phyloP scores from a whole-genome alignment of 163 green algal species.

The Coccomyxa subellipsoidea region DNA sequence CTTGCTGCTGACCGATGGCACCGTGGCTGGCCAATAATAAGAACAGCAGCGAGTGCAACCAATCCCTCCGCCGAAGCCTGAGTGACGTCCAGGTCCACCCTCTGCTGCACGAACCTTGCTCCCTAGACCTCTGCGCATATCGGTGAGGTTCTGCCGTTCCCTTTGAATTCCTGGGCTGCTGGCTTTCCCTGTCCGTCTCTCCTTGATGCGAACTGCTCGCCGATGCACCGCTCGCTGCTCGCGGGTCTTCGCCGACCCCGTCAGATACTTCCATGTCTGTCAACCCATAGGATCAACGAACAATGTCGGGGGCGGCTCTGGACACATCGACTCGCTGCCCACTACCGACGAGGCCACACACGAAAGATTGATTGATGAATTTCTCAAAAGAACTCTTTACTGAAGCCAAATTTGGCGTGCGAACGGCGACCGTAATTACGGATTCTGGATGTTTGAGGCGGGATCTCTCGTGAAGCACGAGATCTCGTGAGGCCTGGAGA shows the following conservation, averaged over 20 bases:
- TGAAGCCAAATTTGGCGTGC: no score
- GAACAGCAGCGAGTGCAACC: neutral
- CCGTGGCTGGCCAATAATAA: neutral
- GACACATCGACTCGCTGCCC: no score
- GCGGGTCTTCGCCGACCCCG: neutral
- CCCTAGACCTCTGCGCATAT: neutral
- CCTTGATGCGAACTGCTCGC: neutral
- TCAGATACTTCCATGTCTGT: neutral
- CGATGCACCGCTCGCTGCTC: neutral
- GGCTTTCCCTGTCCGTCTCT: neutral
- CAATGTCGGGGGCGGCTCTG: neutral
- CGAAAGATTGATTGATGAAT: no score
- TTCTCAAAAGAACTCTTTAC: no score
- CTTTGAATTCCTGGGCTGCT: neutral
- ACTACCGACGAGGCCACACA: no score
- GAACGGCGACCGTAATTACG: no score
- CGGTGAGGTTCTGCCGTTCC: neutral
- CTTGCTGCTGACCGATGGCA: neutral
- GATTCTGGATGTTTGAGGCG: no score
- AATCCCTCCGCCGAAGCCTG: neutral
- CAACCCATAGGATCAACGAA: neutral
- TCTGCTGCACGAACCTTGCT: neutral
- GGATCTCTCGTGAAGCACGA: no score
- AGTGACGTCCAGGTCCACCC: neutral
- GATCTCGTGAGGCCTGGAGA: no score